Evolutionary conservation across 2,329 filamentous ascomycete genomes (phyloP), one percentile per base, ranked within the genome.

Genomic region (Madurella mycetomatis): DNA sequence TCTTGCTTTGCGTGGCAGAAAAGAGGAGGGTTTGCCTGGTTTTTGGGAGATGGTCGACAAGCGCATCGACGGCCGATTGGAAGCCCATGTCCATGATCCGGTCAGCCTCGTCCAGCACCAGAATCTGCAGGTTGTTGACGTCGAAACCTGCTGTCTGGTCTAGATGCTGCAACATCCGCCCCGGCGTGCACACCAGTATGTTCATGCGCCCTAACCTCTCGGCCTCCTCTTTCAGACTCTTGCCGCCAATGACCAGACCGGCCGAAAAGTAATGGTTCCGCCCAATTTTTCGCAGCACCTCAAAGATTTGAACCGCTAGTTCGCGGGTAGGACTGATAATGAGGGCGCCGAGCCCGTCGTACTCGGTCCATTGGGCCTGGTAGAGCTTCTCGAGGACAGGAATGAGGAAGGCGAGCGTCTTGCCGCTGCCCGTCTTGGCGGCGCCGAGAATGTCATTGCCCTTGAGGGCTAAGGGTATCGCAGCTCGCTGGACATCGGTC

Each of bases 51-150:
- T 97, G 95, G 58, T 95, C 91, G 30, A 99, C 74, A 48, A 99
- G 88, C 0, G 94, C 94, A 71, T 99, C 94, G 3, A 99, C 86
- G 1, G 90, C 90, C 5, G 80, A 77, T 70, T 95, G 87, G 69
- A 99, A 99, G 5, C 94, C 94, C 90, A 97, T 94, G 67, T 99
- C 94, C 80, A 99, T 85, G 66, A 96, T 96, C 40, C 94, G 84
- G 70, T 99, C 94, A 2, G 94, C 94, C 71, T 99, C 94, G 65
- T 99, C 94, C 53, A 99, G 77, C 0, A 99, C 92, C 48, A 99
- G 76, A 69, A 99, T 88, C 73, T 95, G 90, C 60, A 99, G 71
- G 68, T 95, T 94, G 68, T 94, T 87, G 59, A 92, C 88, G 60
- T 92, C 90, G 67, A 99, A 88, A 16, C 87, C 85, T 0, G 90